A percentile compares a stretch with the other conserved stretches of the same genome.
Conservation (phyloP, 2,329 filamentous ascomycete genomes). For the Pseudogymnoascus sp. region DNA sequence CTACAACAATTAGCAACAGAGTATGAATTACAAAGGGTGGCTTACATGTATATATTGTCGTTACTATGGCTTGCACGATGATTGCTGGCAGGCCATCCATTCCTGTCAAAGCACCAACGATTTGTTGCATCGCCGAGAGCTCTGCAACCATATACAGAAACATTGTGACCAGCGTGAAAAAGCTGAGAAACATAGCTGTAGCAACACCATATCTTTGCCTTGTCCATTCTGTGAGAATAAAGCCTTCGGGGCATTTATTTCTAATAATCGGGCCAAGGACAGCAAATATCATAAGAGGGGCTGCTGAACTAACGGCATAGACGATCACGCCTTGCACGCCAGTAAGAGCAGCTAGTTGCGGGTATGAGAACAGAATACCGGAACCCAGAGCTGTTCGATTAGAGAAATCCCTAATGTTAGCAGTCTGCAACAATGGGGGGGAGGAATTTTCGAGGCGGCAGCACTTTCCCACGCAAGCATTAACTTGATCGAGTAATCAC, state of each 20-base stretch:
- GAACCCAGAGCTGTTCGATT: slow-evolving; percentile 63
- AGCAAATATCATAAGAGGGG: slow-evolving; percentile 70
- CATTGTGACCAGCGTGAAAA: slow-evolving; percentile 71
- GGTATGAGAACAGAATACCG: slow-evolving; percentile 76
- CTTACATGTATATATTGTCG: slow-evolving; percentile 75
- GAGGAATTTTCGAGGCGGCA: slow-evolving; percentile 60
- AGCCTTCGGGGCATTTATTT: slow-evolving; percentile 72
- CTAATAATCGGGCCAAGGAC: slow-evolving; percentile 70
- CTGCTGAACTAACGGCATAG: slow-evolving; percentile 65
- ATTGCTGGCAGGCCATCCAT: slow-evolving; percentile 67
- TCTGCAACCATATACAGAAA: slow-evolving; percentile 86
- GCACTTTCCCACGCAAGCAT: slow-evolving; percentile 98
- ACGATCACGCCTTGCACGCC: slow-evolving; percentile 73
- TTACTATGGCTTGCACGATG: slow-evolving; percentile 70
- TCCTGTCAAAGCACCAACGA: slow-evolving; percentile 66
- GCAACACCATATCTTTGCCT: slow-evolving; percentile 66
- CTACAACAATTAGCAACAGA: slow-evolving; percentile 33
- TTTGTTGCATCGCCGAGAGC: slow-evolving; percentile 73
- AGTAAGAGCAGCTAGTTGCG: slow-evolving; percentile 69
- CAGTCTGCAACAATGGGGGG: slow-evolving; percentile 26
- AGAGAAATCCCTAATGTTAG: slow-evolving; percentile 35
- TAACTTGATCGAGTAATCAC: slow-evolving; percentile 97
- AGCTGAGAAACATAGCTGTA: slow-evolving; percentile 66
- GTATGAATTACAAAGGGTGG: not conserved
- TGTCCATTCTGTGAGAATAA: slow-evolving; percentile 80